Conservation (phyloP, 83 land plant genomes). For the Thuja plicata region DNA sequence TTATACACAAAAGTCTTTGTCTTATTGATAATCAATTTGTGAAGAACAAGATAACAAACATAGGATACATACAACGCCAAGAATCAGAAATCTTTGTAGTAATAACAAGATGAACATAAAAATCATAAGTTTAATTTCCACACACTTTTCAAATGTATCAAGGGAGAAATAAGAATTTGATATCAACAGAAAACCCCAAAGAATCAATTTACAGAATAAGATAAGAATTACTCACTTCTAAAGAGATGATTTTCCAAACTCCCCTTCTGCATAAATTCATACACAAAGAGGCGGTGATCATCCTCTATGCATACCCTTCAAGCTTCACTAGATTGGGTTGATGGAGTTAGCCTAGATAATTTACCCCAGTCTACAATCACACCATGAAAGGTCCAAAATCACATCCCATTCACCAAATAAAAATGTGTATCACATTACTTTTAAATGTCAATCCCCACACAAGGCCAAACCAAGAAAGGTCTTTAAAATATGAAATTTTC, state of each 20-base stretch:
- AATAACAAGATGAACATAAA: not conserved
- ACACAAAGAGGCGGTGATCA: constrained; percentile 47
- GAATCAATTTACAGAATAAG: not conserved
- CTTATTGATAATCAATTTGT: no score
- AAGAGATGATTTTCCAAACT: constrained; percentile 56
- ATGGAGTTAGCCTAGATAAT: no score
- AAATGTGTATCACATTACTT: no score
- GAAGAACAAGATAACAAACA: not conserved
- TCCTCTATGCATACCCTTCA: constrained; percentile 45
- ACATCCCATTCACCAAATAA: not conserved
- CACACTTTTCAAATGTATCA: not conserved
- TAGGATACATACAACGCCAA: no score
- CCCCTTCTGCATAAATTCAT: constrained; percentile 54
- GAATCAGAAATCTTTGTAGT: no score
- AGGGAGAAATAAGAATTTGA: not conserved
- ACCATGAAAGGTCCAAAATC: not conserved
- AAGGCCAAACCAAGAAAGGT: no score
- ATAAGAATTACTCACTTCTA: constrained; percentile 33
- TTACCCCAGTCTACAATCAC: constrained; percentile 28
- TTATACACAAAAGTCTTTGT: no score
- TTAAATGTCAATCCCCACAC: no score
- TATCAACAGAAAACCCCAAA: not conserved
- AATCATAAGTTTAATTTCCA: not conserved
- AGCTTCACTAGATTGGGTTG: constrained; percentile 36
- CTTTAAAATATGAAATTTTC: no score